phyloP scores from a whole-genome alignment of 331 rosid species.

The Spiraea crenata region DNA sequence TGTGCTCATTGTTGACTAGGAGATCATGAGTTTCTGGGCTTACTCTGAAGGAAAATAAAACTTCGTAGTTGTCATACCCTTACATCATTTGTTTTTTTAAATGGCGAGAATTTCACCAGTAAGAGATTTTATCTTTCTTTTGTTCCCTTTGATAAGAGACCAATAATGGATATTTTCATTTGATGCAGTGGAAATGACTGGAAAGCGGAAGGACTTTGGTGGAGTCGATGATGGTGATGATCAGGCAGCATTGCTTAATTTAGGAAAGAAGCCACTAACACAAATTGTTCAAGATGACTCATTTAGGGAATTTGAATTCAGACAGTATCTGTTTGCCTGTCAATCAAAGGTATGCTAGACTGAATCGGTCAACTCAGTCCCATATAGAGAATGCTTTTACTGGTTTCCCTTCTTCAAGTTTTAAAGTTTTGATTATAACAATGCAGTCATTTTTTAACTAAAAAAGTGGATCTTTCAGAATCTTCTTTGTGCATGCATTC shows the following conservation, averaged over 20 bases:
- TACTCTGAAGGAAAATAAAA: not conserved
- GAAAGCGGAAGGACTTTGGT: constrained; percentile 87
- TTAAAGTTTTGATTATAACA: not conserved
- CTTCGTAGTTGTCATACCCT: not conserved
- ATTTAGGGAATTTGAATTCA: constrained; percentile 93
- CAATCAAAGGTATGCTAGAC: constrained; percentile 75
- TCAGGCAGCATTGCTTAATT: constrained; percentile 79
- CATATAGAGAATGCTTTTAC: not conserved
- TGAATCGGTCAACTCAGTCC: constrained; percentile 6
- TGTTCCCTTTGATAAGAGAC: not conserved
- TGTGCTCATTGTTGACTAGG: not conserved
- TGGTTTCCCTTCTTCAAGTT: not conserved
- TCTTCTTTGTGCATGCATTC: not conserved
- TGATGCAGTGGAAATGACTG: constrained; percentile 61
- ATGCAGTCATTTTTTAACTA: not conserved
- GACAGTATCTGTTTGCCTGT: constrained; percentile 94
- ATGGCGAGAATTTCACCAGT: not conserved
- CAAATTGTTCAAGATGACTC: constrained; percentile 96
- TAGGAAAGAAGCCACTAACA: constrained; percentile 75
- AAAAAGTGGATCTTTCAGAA: not conserved
- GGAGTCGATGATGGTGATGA: constrained; percentile 84
- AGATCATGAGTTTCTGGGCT: not conserved
- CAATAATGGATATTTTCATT: constrained; percentile 1
- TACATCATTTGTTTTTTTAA: not conserved
- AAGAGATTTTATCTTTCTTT: not conserved